Percentiles rank a stretch among this genome's conserved stretches.
These are phyloP conservation scores for Phytophthora syringae DNA, from an alignment of 352 stramenopile genomes.

Conservation along the genomic window DNA sequence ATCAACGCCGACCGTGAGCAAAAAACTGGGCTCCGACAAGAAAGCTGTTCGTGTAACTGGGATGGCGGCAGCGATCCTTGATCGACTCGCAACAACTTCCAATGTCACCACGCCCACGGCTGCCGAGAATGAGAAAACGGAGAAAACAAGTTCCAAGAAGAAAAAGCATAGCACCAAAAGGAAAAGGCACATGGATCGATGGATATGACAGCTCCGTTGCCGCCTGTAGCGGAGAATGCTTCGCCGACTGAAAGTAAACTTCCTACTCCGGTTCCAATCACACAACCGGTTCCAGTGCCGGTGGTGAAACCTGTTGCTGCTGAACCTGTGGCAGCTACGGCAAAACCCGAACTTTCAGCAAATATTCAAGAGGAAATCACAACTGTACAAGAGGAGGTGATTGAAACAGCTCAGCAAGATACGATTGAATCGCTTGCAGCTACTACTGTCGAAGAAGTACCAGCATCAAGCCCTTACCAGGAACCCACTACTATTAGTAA, in stretches of 20 bases:
- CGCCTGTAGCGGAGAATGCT: constrained; percentile 1
- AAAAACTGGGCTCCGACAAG: constrained; percentile 60
- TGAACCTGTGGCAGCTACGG: background rate
- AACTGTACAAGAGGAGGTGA: background rate
- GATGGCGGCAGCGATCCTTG: constrained; percentile 70
- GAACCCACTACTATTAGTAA: background rate
- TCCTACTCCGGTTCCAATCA: constrained; percentile 1
- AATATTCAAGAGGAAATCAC: background rate
- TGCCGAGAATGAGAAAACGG: constrained; percentile 28
- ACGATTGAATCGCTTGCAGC: background rate
- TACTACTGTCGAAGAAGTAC: background rate
- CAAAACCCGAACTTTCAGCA: background rate
- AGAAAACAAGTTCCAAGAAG: constrained; percentile 29
- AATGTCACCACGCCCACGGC: constrained; percentile 6
- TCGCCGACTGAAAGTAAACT: constrained; percentile 1
- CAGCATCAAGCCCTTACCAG: background rate
- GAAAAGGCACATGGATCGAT: constrained; percentile 9
- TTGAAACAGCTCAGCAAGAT: background rate
- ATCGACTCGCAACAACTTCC: constrained; percentile 41
- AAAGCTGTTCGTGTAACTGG: constrained; percentile 62
- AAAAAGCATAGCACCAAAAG: constrained; percentile 36
- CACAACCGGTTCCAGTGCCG: background rate
- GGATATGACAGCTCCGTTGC: constrained; percentile 7
- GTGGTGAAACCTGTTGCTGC: background rate
- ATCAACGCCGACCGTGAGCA: constrained; percentile 44